A percentile compares a stretch with the other conserved stretches of the same genome.
phyloP scores from a whole-genome alignment of 2,329 filamentous ascomycete genomes.

The Colletotrichum neosansevieriae region DNA sequence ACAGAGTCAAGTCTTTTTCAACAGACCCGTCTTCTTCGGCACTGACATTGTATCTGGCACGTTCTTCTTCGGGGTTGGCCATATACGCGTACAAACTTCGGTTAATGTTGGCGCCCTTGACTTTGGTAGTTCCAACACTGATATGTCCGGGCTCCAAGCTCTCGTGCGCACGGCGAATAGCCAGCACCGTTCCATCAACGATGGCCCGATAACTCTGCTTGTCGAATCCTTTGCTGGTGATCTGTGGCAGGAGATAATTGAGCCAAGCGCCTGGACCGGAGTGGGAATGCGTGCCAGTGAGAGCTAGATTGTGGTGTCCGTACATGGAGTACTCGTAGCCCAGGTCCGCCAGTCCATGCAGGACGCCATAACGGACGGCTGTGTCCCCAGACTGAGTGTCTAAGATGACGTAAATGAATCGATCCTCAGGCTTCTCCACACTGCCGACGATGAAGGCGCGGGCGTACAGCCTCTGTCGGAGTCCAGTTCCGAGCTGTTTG shows the following conservation, averaged over 20 bases:
- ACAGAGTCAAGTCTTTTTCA: slow-evolving; percentile 74
- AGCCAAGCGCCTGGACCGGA: slow-evolving; percentile 91
- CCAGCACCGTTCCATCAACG: slow-evolving; percentile 83
- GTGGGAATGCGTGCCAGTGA: slow-evolving; percentile 92
- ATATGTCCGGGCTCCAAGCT: slow-evolving; percentile 68
- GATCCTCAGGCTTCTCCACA: slow-evolving; percentile 71
- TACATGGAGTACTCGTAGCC: slow-evolving; percentile 82
- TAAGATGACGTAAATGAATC: slow-evolving; percentile 88
- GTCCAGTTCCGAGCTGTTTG: slow-evolving; percentile 82
- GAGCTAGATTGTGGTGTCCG: slow-evolving; percentile 82
- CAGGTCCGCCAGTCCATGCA: slow-evolving; percentile 75
- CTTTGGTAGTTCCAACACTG: slow-evolving; percentile 70
- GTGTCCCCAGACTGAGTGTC: slow-evolving; percentile 90
- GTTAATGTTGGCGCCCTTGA: slow-evolving; percentile 86
- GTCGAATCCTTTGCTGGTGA: slow-evolving; percentile 87
- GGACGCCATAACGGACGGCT: slow-evolving; percentile 84
- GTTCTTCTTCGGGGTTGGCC: slow-evolving; percentile 83
- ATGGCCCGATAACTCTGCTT: slow-evolving; percentile 88
- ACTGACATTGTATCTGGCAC: slow-evolving; percentile 70
- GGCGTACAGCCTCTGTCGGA: slow-evolving; percentile 87
- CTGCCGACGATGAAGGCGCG: slow-evolving; percentile 89
- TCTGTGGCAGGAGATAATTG: slow-evolving; percentile 90
- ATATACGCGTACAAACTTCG: slow-evolving; percentile 90
- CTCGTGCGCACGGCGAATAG: slow-evolving; percentile 83
- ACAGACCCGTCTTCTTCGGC: slow-evolving; percentile 54